phyloP scores from a whole-genome alignment of 2,329 filamentous ascomycete genomes.

The Ceratocystis colombiana region DNA sequence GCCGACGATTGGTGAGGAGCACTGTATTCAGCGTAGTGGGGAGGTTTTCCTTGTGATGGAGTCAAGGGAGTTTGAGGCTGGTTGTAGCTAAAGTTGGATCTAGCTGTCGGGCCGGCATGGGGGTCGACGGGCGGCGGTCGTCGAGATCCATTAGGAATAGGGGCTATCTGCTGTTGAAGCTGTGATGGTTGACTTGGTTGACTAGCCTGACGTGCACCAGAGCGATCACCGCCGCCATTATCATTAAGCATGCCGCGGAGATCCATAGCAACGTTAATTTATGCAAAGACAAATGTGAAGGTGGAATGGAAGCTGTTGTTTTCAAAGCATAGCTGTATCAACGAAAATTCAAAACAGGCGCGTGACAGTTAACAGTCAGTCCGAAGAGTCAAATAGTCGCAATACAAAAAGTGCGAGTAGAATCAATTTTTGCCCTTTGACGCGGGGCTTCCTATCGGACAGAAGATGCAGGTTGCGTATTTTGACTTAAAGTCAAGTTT shows the following conservation, averaged over 20 bases:
- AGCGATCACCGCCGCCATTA: conserved; percentile 36
- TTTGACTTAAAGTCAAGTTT: not conserved
- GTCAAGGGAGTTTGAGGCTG: conserved; percentile 24
- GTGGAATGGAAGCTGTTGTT: not conserved
- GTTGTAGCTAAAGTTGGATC: conserved; percentile 28
- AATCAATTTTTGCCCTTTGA: not conserved
- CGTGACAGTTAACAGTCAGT: not conserved
- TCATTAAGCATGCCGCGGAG: conserved; percentile 48
- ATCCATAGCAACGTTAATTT: conserved; percentile 37
- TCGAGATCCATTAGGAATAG: conserved; percentile 23
- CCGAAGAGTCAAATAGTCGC: not conserved
- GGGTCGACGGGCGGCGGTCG: conserved; percentile 24
- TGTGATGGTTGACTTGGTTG: conserved; percentile 22
- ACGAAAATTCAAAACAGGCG: not conserved
- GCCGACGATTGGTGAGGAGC: conserved; percentile 35
- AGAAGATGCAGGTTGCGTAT: not conserved
- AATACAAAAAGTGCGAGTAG: conserved; percentile 3
- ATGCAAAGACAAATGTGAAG: not conserved
- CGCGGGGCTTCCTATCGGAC: not conserved
- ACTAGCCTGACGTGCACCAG: conserved; percentile 30
- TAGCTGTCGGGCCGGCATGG: conserved; percentile 28
- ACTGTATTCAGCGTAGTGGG: conserved; percentile 44
- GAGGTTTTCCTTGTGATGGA: conserved; percentile 26
- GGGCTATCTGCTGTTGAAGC: conserved; percentile 30
- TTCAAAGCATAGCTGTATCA: conserved; percentile 13